Evolutionary conservation across 2,329 filamentous ascomycete species (phyloP).

Genomic region (Venturia aucupariae): DNA sequence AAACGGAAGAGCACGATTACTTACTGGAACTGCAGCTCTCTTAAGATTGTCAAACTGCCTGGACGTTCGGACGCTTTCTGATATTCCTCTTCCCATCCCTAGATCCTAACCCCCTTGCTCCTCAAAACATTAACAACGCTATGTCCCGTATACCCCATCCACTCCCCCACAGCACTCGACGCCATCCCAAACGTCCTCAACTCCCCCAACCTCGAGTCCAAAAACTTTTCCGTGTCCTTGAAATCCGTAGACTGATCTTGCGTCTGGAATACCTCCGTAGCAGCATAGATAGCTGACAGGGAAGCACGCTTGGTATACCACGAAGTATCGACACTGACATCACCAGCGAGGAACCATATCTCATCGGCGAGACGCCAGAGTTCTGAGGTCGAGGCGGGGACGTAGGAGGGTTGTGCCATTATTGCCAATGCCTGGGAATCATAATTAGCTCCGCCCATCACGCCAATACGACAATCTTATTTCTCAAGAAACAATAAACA

Average conservation of each 20-base stretch:
- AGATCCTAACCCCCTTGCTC: constrained; percentile 75
- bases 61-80: neutral
- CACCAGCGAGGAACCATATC: constrained; percentile 80
- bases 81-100: neutral
- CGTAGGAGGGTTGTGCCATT: constrained; percentile 76
- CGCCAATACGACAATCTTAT: neutral
- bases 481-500: neutral
- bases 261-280: constrained; percentile 84
- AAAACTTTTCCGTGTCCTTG: constrained; percentile 66
- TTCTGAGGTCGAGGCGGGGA: constrained; percentile 67
- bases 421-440: constrained; percentile 64
- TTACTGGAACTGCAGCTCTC: neutral
- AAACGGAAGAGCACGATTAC: neutral
- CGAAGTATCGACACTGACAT: constrained; percentile 67
- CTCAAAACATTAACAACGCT: constrained; percentile 73
- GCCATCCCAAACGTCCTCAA: constrained; percentile 52
- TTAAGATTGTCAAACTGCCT: too few species aligned
- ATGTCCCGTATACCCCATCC: constrained; percentile 71
- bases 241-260: constrained; percentile 70
- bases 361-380: constrained; percentile 80
- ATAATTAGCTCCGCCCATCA: too few species aligned
- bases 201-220: constrained; percentile 62
- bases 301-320: constrained; percentile 75
- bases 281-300: constrained; percentile 58
- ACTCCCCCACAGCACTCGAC: constrained; percentile 58